Percentiles rank a stretch among this genome's conserved stretches.
These are phyloP conservation scores for Aspergillus fischeri DNA, from an alignment of 2,329 filamentous ascomycete species.

Conservation along the genomic window DNA sequence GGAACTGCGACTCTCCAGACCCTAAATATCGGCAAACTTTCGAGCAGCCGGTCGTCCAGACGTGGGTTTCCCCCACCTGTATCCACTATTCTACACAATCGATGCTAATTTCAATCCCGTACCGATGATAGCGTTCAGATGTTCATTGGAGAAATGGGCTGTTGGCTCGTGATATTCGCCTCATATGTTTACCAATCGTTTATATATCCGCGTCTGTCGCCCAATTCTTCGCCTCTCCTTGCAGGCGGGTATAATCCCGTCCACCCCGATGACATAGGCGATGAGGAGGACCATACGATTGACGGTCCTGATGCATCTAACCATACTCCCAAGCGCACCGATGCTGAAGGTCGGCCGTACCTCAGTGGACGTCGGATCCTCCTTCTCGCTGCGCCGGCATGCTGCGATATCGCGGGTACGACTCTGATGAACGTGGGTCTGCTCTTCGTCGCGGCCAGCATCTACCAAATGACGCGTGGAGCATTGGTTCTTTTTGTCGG, in stretches of 20 bases:
- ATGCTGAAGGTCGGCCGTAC: slow-evolving; percentile 54
- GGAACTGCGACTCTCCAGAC: slow-evolving; percentile 72
- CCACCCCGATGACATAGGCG: slow-evolving; percentile 43
- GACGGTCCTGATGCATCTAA: slow-evolving; percentile 41
- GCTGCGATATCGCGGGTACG: slow-evolving; percentile 91
- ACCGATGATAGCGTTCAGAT: slow-evolving; percentile 63
- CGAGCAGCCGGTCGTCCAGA: slow-evolving; percentile 94
- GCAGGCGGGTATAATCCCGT: slow-evolving; percentile 65
- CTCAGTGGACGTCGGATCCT: slow-evolving; percentile 68
- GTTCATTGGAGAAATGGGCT: slow-evolving; percentile 95
- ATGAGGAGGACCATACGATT: slow-evolving; percentile 44
- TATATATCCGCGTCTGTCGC: slow-evolving; percentile 34
- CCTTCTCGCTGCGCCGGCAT: slow-evolving; percentile 77
- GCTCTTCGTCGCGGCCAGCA: slow-evolving; percentile 88
- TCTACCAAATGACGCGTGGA: slow-evolving; percentile 98
- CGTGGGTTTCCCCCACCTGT: slow-evolving; percentile 40
- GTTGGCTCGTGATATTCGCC: slow-evolving; percentile 81
- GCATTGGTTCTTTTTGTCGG: slow-evolving; percentile 94
- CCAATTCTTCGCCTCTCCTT: slow-evolving; percentile 39
- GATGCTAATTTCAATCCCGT: not conserved
- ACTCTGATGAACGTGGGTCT: slow-evolving; percentile 97
- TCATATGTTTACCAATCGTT: slow-evolving; percentile 64
- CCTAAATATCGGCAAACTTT: slow-evolving; percentile 67
- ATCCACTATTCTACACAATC: not conserved
- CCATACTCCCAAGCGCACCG: slow-evolving; percentile 50